Base-by-base conservation (phyloP, 2,329 filamentous ascomycete species). In the Alternaria longipes region DNA sequence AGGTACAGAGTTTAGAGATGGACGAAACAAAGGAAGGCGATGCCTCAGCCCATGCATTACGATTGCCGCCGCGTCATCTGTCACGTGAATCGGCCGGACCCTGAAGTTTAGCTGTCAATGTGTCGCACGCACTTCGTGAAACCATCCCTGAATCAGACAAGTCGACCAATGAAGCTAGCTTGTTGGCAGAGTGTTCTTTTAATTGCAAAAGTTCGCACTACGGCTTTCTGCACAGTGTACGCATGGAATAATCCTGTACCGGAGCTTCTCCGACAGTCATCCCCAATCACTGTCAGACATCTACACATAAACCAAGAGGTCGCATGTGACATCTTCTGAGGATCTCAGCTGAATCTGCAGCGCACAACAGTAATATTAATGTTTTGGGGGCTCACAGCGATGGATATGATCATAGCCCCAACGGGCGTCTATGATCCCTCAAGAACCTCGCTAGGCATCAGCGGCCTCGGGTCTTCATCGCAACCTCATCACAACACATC, bases 11-110 rank as follows among this genome's bases (percentile, higher is more conserved):
- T 40, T 52, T 52, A 47, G 62, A 22, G 62, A 63, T 41, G 46
- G 58, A 53, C 34, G 62, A 59, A 60, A 60, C 56, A 65, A 61
- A 60, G 50, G 54, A 56, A 62, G 64, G 61, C 54, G 56, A 56
- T 60, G 53, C 46, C 26, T 62, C 58, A 55, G 59, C 53, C 42
- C 56, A 61, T 45, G 58, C 54, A 53, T 54, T 58, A 58, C 47
- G 34, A 53, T 40, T 36, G 32, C 54, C 42, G 59, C 59, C 59
- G 59, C 59, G 59, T 61, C 59, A 61, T 61, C 54, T 56, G 42
- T 61, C 60, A 61, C 57, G 64, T 65, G 63, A 32, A 24, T n/a
- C 18, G 34, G 54, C 41, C 22, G 56, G 47, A 41, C 54, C 60
- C 54, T 41, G 52, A 58, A 51, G 38, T 53, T 42, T 20, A 38